A percentile compares a stretch with the other conserved stretches of the same genome.
These are phyloP conservation scores for Megacollybia marginata DNA, from an alignment of 768 basidiomycete genomes.

Conservation along the genomic window DNA sequence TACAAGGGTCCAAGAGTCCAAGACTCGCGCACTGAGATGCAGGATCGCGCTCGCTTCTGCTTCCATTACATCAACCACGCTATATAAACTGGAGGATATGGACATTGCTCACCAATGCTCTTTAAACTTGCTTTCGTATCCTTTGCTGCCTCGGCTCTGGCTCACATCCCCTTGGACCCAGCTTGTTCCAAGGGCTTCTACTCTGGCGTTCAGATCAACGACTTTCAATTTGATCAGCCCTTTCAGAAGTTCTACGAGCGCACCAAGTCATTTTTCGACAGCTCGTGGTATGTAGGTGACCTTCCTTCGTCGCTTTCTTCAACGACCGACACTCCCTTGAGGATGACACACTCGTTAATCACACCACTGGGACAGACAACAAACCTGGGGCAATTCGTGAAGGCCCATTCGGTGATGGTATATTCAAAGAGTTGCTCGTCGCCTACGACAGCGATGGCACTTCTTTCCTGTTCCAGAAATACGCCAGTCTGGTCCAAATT, in stretches of 20 bases:
- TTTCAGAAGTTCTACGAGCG: background rate
- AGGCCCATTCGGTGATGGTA: background rate
- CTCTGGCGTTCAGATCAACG: background rate
- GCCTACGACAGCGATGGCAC: background rate
- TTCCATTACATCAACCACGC: no score
- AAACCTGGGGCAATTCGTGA: background rate
- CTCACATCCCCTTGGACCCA: background rate
- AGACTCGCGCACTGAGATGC: no score
- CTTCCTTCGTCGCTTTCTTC: background rate
- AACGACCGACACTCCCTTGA: background rate
- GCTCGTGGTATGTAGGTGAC: background rate
- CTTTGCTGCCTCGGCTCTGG: no score
- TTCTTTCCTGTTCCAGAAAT: background rate
- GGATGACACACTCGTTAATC: background rate
- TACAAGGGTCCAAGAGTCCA: no score
- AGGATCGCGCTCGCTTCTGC: no score
- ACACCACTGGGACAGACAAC: background rate
- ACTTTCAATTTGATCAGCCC: background rate
- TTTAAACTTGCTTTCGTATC: no score
- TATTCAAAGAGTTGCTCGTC: background rate
- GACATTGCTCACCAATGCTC: no score
- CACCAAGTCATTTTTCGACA: background rate
- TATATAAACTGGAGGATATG: no score
- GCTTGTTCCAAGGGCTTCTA: background rate
- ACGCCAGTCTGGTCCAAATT: background rate